Conservation (phyloP, 208 protist genomes). For the Herpetomonas samuelpessoai region DNA sequence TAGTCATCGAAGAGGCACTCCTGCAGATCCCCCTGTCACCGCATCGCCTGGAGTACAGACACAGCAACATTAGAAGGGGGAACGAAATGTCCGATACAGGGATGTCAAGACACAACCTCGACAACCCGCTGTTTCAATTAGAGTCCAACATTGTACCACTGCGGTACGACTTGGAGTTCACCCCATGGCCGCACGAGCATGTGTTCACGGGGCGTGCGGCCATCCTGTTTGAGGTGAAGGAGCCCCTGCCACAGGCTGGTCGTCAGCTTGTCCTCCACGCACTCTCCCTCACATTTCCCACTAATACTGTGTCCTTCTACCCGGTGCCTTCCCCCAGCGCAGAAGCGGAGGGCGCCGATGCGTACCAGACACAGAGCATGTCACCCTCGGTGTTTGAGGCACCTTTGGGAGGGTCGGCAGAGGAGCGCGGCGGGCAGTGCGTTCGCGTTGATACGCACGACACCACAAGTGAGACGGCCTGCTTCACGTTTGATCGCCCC, state of each 20-base stretch:
- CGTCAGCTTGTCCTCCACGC: conserved; percentile 39
- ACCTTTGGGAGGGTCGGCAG: too few species aligned
- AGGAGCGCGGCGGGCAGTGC: conserved; percentile 15
- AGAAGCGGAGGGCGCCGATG: conserved; percentile 3
- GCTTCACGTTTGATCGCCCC: conserved; percentile 25
- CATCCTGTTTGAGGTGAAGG: conserved; percentile 27
- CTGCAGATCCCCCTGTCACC: too few species aligned
- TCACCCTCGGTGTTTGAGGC: too few species aligned
- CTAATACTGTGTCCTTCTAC: conserved; percentile 13
- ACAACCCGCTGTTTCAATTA: conserved; percentile 29
- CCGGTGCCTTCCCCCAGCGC: conserved; percentile 1
- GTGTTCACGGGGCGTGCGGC: conserved; percentile 23
- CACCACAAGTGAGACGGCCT: conserved; percentile 28
- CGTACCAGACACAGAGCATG: too few species aligned
- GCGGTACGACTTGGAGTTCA: conserved; percentile 48
- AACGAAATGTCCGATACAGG: too few species aligned
- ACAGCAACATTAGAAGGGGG: too few species aligned
- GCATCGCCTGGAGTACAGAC: too few species aligned
- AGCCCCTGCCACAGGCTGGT: conserved; percentile 10
- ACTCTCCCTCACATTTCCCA: conserved; percentile 19
- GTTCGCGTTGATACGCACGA: conserved; percentile 4
- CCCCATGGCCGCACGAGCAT: conserved; percentile 13
- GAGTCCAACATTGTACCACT: conserved; percentile 21
- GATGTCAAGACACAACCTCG: too few species aligned
- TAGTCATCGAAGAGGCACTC: too few species aligned